Evolutionary conservation across 495 filamentous ascomycete species (phyloP), one percentile per base, ranked within the genome.

Genomic region (Glarea lozoyensis): DNA sequence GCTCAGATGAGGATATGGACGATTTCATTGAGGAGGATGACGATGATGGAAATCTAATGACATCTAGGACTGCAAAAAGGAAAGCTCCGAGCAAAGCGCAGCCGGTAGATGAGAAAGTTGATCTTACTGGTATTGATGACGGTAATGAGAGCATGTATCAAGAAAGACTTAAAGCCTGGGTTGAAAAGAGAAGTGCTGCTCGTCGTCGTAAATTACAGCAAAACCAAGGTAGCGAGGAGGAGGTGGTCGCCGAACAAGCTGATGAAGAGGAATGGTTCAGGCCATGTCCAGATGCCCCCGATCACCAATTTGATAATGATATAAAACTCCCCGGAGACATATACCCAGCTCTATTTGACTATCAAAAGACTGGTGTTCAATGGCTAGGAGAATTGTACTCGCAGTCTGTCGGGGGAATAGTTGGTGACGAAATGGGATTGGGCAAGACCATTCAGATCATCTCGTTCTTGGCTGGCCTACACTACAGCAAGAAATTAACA

Each of bases 351-450:
- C 69, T 98, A 0, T 98, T 96, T 54, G 82, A 90, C 53, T 98
- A 97, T 51, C 92, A 98, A 51, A 93, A 90, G 56, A 93, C 86
- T 1, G 86, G 89, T 11, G 88, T 97, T 2, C 84, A 93, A 56
- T 98, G 92, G 92, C 70, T 98, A n/a, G 88, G 86, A 63, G 88
- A 98, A 61, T 65, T 98, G 12, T 88, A 94, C 58, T 69, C 77
- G 31, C 85, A 94, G 58, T 72, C 82, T 48, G 87, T 94, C 20
- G 92, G 92, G 17, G 92, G 92, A 11, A 98, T 98, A 42, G 73
- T 98, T 37, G 92, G 88, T 5, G 92, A 98, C 52, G 92, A 98
- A 66, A 98, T 98, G 92, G 92, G 92, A 0, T 70, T 97, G 11
- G 92, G 92, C 10, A 98, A 98, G 62, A 98, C 92, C 6, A 85